Conservation (phyloP, 2,329 filamentous ascomycete species). For the Ambrosiella xylebori region DNA sequence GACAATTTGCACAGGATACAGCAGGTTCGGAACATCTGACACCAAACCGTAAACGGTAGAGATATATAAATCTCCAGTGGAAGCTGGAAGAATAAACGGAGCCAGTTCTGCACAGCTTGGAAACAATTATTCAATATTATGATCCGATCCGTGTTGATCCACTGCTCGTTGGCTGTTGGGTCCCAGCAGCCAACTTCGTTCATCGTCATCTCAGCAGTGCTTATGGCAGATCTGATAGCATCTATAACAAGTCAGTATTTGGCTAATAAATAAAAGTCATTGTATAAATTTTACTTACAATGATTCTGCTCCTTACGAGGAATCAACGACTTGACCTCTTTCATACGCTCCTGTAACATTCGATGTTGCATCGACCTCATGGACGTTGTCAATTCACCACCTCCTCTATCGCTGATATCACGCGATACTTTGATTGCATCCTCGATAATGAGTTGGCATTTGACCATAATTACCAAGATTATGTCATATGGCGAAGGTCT, state of each 20-base stretch:
- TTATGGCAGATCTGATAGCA: conserved; percentile 5
- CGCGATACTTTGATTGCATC: conserved; percentile 8
- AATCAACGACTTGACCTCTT: conserved; percentile 6
- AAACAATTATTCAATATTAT: conserved; percentile 10
- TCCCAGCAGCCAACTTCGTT: conserved; percentile 12
- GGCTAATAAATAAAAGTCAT: neutral
- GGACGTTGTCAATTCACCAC: neutral
- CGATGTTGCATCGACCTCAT: conserved; percentile 11
- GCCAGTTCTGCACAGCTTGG: conserved; percentile 4
- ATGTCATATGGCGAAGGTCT: conserved; percentile 7
- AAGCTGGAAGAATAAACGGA: conserved; percentile 5
- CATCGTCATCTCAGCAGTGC: conserved; percentile 10
- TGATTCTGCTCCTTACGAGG: neutral
- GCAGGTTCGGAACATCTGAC: conserved; percentile 11
- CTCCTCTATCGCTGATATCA: conserved; percentile 5
- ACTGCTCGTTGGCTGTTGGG: neutral
- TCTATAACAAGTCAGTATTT: conserved; percentile 1
- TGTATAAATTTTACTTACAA: conserved; percentile 1
- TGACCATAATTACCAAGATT: conserved; percentile 6
- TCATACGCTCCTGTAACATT: conserved; percentile 7
- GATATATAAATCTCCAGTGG: conserved; percentile 5
- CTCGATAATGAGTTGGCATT: conserved; percentile 8
- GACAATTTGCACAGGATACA: conserved; percentile 11
- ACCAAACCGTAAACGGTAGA: conserved; percentile 11
- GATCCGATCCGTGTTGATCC: conserved; percentile 10